A percentile compares a stretch with the other conserved stretches of the same genome.
These are phyloP conservation scores for Rhododendron mucronatum DNA, from an alignment of 148 eudicot genomes.

Conservation along the genomic window DNA sequence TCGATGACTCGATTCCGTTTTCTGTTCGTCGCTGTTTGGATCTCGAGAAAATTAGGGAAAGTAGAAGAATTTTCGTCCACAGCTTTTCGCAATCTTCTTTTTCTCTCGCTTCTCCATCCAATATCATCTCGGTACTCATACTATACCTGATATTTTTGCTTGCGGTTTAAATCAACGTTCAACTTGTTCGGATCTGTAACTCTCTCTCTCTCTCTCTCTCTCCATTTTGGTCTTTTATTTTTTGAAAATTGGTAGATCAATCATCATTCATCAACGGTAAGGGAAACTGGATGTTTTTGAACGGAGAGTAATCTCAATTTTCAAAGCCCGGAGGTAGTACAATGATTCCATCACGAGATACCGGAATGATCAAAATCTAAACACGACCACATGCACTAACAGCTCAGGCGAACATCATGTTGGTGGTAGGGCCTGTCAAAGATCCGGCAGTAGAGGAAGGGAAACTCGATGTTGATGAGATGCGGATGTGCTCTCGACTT, in stretches of 20 bases:
- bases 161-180: not conserved
- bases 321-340: no score
- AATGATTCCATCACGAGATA: not conserved
- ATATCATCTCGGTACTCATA: no score
- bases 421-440: not conserved
- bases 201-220: not conserved
- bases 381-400: not conserved
- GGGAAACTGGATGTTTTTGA: no score
- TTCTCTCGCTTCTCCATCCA: not conserved
- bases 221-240: not conserved
- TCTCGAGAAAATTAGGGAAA: not conserved
- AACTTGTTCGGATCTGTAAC: not conserved
- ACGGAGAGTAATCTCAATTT: not conserved
- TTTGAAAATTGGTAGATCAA: not conserved
- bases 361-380: not conserved
- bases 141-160: not conserved
- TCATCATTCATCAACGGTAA: not conserved
- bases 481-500: not conserved
- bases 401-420: not conserved
- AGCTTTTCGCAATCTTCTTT: not conserved
- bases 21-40: not conserved
- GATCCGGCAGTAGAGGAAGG: not conserved
- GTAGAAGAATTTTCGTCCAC: not conserved
- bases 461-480: not conserved
- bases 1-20: not conserved